These are phyloP conservation scores for Lepraria neglecta DNA, from an alignment of 495 filamentous ascomycete genomes.

Conservation along the genomic window DNA sequence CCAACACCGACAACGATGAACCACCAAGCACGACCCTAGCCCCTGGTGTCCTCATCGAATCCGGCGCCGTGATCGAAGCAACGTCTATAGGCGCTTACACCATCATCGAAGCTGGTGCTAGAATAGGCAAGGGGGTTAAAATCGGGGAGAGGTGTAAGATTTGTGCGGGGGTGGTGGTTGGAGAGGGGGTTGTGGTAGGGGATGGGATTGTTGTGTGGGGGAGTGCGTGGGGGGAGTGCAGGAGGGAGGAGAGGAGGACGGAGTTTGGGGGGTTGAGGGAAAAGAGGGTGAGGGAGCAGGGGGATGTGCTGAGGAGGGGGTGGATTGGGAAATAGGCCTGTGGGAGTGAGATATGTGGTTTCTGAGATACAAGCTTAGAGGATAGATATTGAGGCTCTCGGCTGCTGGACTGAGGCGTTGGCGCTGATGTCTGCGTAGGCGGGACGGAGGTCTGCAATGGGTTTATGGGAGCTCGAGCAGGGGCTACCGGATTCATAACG, in stretches of 20 bases:
- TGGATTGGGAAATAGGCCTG: conserved; percentile 19
- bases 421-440: no score
- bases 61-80: conserved; percentile 36
- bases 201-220: conserved; percentile 22
- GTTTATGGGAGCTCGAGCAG: no score
- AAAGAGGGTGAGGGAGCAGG: conserved; percentile 6
- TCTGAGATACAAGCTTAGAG: no score
- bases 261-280: conserved; percentile 13
- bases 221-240: conserved; percentile 18
- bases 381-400: no score
- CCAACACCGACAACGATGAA: not conserved
- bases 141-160: conserved; percentile 53
- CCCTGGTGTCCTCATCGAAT: conserved; percentile 55
- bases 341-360: no score
- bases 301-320: conserved; percentile 17
- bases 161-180: conserved; percentile 16
- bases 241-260: conserved; percentile 9
- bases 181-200: conserved; percentile 18
- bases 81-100: conserved; percentile 55
- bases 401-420: no score
- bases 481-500: no score
- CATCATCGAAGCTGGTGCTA: conserved; percentile 54
- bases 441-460: no score
- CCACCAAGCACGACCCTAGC: conserved; percentile 52
- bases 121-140: conserved; percentile 54